A percentile compares a stretch with the other conserved stretches of the same genome.
These are phyloP conservation scores for Aspergillus nomiae DNA, from an alignment of 2,329 filamentous ascomycete species.

Conservation along the genomic window DNA sequence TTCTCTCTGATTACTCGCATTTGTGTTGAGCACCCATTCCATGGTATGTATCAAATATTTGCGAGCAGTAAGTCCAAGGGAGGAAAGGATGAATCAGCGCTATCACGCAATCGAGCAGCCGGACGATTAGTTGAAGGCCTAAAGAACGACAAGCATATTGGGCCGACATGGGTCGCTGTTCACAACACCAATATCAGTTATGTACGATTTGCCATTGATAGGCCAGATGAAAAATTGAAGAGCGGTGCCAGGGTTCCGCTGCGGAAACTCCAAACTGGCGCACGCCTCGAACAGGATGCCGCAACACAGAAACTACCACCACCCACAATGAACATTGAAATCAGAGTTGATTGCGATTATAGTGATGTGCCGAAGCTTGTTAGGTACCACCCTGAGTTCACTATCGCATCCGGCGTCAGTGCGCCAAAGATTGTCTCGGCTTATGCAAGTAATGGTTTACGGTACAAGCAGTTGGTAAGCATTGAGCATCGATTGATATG, in stretches of 20 bases:
- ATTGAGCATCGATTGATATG: background rate
- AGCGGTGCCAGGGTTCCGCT: constrained; percentile 65
- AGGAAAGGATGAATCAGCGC: constrained; percentile 71
- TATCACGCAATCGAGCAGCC: constrained; percentile 74
- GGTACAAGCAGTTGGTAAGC: constrained; percentile 79
- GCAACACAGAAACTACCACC: constrained; percentile 74
- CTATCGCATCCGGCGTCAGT: constrained; percentile 86
- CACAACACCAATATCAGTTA: constrained; percentile 72
- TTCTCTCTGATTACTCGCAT: constrained; percentile 76
- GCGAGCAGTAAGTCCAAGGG: constrained; percentile 71
- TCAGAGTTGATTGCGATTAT: constrained; percentile 75
- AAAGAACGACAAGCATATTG: constrained; percentile 52
- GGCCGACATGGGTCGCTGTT: constrained; percentile 68
- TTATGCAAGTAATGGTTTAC: constrained; percentile 72
- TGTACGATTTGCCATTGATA: constrained; percentile 51
- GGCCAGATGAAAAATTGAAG: constrained; percentile 64
- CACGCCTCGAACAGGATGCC: constrained; percentile 64
- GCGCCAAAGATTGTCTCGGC: constrained; percentile 91
- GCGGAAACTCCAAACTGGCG: constrained; percentile 65
- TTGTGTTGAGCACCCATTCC: constrained; percentile 90
- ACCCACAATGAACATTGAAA: constrained; percentile 80
- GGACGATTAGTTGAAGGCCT: constrained; percentile 67
- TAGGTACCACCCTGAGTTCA: constrained; percentile 73
- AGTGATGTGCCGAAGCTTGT: constrained; percentile 71
- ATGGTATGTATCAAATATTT: constrained; percentile 97